These are phyloP conservation scores for Collariella sp. DNA, from an alignment of 495 filamentous ascomycete genomes.

Conservation along the genomic window DNA sequence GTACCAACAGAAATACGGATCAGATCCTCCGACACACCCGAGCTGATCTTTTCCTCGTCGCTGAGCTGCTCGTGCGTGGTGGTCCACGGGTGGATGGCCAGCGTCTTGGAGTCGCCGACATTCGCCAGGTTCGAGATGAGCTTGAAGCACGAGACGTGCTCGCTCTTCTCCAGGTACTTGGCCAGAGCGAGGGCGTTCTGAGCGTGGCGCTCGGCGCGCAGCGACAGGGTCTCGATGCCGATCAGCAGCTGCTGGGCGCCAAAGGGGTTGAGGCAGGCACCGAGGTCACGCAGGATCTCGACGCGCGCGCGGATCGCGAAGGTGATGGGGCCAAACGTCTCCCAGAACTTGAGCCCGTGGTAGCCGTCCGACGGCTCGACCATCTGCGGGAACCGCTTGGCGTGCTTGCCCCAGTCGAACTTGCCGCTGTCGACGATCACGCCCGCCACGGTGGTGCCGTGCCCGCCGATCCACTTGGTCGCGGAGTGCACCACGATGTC, in stretches of 20 bases:
- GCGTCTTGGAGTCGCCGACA: constrained; percentile 74
- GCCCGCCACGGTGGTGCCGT: constrained; percentile 91
- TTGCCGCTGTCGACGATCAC: constrained; percentile 87
- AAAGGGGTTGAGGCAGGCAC: constrained; percentile 80
- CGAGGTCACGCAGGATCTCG: constrained; percentile 82
- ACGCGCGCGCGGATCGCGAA: constrained; percentile 72
- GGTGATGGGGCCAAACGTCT: constrained; percentile 80
- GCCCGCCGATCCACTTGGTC: constrained; percentile 98
- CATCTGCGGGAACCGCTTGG: constrained; percentile 85
- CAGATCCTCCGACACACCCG: constrained; percentile 83
- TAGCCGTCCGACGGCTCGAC: constrained; percentile 87
- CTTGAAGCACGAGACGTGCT: constrained; percentile 86
- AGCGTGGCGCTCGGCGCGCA: constrained; percentile 82
- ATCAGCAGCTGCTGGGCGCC: constrained; percentile 89
- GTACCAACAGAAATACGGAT: constrained; percentile 96
- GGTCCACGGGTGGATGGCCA: constrained; percentile 93
- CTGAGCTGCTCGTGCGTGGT: constrained; percentile 93
- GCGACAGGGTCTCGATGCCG: constrained; percentile 81
- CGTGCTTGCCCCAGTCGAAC: constrained; percentile 93
- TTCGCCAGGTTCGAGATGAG: constrained; percentile 87
- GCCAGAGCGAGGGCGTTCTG: constrained; percentile 77
- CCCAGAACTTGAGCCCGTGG: constrained; percentile 95
- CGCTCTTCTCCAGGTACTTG: constrained; percentile 72
- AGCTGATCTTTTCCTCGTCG: constrained; percentile 70
- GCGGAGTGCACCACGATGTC: constrained; percentile 95